A percentile compares a stretch with the other conserved stretches of the same genome.
These are phyloP conservation scores for Biscutella laevigata DNA, from an alignment of 441 rosid species.

Conservation along the genomic window DNA sequence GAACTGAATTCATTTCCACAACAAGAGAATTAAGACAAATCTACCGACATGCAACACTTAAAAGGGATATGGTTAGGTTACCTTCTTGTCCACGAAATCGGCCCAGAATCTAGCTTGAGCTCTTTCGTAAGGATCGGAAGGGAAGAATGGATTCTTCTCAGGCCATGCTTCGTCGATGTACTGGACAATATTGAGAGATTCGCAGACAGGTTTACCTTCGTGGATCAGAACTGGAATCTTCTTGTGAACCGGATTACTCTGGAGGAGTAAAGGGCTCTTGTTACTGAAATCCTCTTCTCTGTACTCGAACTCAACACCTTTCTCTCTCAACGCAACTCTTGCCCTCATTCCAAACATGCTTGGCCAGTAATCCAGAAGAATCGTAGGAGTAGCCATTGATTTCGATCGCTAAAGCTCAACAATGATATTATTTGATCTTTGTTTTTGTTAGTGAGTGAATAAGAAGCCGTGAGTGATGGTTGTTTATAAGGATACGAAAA, in stretches of 20 bases:
- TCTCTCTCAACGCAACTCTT: slow-evolving; percentile 20
- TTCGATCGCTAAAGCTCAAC: background rate
- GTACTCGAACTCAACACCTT: slow-evolving; percentile 19
- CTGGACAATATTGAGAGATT: slow-evolving; percentile 19
- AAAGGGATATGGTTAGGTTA: background rate
- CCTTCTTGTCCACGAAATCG: slow-evolving; percentile 32
- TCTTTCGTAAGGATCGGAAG: slow-evolving; percentile 25
- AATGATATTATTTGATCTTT: background rate
- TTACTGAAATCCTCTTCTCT: slow-evolving; percentile 23
- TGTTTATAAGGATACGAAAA: background rate
- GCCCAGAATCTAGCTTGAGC: slow-evolving; percentile 28
- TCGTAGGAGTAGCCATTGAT: slow-evolving; percentile 9
- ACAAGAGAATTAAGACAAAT: background rate
- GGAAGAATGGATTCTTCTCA: slow-evolving; percentile 14
- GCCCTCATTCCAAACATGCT: slow-evolving; percentile 26
- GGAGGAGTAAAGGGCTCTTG: slow-evolving; percentile 22
- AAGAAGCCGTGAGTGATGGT: slow-evolving; percentile 17
- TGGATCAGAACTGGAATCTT: slow-evolving; percentile 28
- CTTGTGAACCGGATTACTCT: slow-evolving; percentile 28
- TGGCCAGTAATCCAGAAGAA: slow-evolving; percentile 24
- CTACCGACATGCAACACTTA: background rate
- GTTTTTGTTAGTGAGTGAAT: background rate
- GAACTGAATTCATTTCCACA: slow-evolving; percentile 2
- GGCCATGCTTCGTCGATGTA: slow-evolving; percentile 27
- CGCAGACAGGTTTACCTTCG: slow-evolving; percentile 21